Percentiles rank a stretch among this genome's conserved stretches.
Evolutionary conservation across 2,329 filamentous ascomycete genomes (phyloP).

Genomic region (Beauveria pseudobassiana): DNA sequence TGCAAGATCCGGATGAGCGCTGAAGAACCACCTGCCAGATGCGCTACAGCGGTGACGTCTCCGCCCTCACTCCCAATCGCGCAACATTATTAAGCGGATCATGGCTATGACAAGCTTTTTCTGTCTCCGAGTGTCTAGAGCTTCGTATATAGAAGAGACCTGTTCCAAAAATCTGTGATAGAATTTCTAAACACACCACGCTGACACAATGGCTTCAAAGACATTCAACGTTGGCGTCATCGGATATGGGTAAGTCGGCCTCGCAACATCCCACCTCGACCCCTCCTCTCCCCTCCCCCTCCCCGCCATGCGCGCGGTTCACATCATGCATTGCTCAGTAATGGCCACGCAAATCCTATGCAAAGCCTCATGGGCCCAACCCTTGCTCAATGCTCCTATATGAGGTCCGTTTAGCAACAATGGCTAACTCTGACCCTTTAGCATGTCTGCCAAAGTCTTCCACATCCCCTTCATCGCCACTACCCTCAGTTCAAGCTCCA

Average conservation of each 20-base stretch:
- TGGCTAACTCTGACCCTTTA: conserved; percentile 18
- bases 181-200: neutral
- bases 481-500: conserved; percentile 59
- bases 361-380: neutral
- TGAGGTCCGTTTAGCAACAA: conserved; percentile 12
- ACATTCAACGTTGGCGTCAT: conserved; percentile 43
- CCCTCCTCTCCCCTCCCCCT: too few relatives aligned
- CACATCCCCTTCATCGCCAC: conserved; percentile 53
- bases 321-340: neutral
- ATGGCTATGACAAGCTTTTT: neutral
- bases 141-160: neutral
- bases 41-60: neutral
- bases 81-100: neutral
- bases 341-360: neutral
- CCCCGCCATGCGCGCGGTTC: neutral
- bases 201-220: conserved; percentile 19
- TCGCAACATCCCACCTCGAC: neutral
- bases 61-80: neutral
- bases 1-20: neutral
- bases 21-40: neutral
- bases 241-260: conserved; percentile 39
- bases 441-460: conserved; percentile 67
- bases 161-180: neutral
- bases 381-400: neutral
- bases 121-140: neutral